A percentile compares a stretch with the other conserved stretches of the same genome.
These are phyloP conservation scores for Podosphaera leucotricha DNA, from an alignment of 2,329 filamentous ascomycete genomes.

Conservation along the genomic window DNA sequence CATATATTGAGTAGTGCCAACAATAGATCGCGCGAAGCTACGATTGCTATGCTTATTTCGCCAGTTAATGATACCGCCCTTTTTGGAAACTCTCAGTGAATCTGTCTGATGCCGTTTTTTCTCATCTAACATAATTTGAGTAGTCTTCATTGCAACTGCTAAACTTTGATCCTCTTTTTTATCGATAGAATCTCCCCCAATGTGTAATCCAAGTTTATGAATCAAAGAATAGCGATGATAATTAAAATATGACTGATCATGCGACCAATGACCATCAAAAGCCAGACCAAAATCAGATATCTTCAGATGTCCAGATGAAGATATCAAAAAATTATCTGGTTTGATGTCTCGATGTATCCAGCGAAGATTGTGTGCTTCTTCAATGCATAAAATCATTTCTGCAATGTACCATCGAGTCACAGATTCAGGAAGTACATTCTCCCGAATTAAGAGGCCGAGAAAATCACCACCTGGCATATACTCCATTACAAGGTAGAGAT, in stretches of 20 bases:
- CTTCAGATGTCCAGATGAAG: slow-evolving; percentile 68
- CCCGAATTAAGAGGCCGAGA: slow-evolving; percentile 60
- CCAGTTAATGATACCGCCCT: slow-evolving; percentile 39
- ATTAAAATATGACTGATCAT: slow-evolving; percentile 70
- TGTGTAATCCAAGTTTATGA: slow-evolving; percentile 46
- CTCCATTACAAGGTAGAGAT: slow-evolving; percentile 88
- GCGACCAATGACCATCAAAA: slow-evolving; percentile 87
- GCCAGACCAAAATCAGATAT: slow-evolving; percentile 93
- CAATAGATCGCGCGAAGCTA: slow-evolving; percentile 57
- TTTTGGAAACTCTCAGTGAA: slow-evolving; percentile 8
- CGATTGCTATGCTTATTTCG: slow-evolving; percentile 45
- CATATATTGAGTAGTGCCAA: slow-evolving; percentile 97
- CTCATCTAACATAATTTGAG: slow-evolving; percentile 18
- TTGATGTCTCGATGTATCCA: slow-evolving; percentile 96
- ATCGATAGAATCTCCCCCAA: slow-evolving; percentile 55
- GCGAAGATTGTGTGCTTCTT: slow-evolving; percentile 66
- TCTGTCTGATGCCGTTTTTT: slow-evolving; percentile 19
- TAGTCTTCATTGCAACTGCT: slow-evolving; percentile 18
- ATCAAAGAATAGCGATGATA: slow-evolving; percentile 60
- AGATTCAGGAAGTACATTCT: slow-evolving; percentile 58
- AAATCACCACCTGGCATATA: slow-evolving; percentile 97
- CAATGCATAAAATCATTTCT: slow-evolving; percentile 88
- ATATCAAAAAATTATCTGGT: slow-evolving; percentile 90
- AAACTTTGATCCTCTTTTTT: slow-evolving; percentile 26
- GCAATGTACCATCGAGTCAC: slow-evolving; percentile 72